phyloP scores from a whole-genome alignment of 164 flowering plant species.

The Pachysandra terminalis region DNA sequence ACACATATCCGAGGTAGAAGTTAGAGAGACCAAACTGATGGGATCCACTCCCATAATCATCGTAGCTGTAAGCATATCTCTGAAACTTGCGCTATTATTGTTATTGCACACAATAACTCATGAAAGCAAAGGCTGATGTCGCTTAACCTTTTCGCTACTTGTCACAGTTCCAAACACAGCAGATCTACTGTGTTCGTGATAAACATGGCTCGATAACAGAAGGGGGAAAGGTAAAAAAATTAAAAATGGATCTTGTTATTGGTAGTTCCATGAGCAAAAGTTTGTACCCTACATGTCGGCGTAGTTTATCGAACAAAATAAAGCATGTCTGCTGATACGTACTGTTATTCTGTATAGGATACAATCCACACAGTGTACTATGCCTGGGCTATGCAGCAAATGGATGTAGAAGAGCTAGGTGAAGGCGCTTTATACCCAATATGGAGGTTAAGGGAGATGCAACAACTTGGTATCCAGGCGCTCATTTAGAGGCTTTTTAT shows the following conservation, averaged over 20 bases:
- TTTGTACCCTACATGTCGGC: too few relatives aligned
- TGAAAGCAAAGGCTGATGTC: neutral
- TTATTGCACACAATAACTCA: neutral
- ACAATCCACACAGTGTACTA: conserved; percentile 84
- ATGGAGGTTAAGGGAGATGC: conserved; percentile 93
- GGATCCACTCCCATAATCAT: conserved; percentile 79
- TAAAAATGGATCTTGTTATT: too few relatives aligned
- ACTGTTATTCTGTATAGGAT: conserved; percentile 42
- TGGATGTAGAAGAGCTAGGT: conserved; percentile 67
- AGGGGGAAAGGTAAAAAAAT: conserved; percentile 75
- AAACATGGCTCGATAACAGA: conserved; percentile 64
- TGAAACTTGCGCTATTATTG: too few relatives aligned
- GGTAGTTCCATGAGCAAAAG: neutral
- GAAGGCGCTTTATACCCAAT: conserved; percentile 67
- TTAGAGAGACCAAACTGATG: conserved; percentile 87
- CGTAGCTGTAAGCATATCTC: conserved; percentile 50
- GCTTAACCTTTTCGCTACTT: conserved; percentile 2
- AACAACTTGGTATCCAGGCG: conserved; percentile 68
- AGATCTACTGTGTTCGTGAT: conserved; percentile 83
- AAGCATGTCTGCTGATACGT: neutral
- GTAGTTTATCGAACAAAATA: neutral
- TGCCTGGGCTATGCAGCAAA: conserved; percentile 91
- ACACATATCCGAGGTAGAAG: conserved; percentile 84
- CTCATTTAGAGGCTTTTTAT: conserved; percentile 46
- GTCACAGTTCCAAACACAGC: conserved; percentile 93